Evolutionary conservation across 176 grass and related monocot genomes (phyloP), one percentile per base, ranked within the genome.

Genomic region (Aegilops tauschii): DNA sequence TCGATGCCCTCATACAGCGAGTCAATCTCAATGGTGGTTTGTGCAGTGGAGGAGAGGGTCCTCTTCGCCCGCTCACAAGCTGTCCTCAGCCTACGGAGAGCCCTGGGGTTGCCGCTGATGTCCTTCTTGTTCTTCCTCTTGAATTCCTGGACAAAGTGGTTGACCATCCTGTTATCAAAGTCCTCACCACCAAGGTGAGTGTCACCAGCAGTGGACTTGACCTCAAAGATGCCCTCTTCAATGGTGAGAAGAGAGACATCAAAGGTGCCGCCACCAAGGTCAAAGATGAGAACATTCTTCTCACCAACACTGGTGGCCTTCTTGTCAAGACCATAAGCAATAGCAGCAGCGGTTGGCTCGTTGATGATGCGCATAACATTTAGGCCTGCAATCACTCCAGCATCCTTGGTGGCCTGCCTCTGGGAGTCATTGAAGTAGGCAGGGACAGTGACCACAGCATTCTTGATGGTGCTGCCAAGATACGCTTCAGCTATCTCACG

Each of bases 261-360:
- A 29, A 93, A 93, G 32, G 91, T 93, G 49, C 87, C 91, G 0
- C 91, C 87, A 9, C 91, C 91, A 72, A 93, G 91, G 77, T 93
- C 88, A 37, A 93, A 93, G 69, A 93, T 93, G 52, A 93, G 81
- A 8, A 90, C 91, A 10, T 93, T 93, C 91, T 93, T 90, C 88
- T 90, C 91, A 6, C 76, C 91, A 16, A 89, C 87, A 0, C 81
- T 93, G 69, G 42, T 6, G 0, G 71, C 40, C 71, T 74, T 74
- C 71, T 74, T 74, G 40, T 74, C 71, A 74, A 74, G 71, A 28
- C 71, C 71, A 29, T 74, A 74, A 47, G 71, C 71, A 74, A 74
- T 74, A 74, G 71, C 71, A 47, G 71, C 71, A 47, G 40, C 71
- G 16, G 23, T 74, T 47, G 71, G 71, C 40, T 74, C 71, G 3